Evolutionary conservation across 2,329 filamentous ascomycete species (phyloP).

Genomic region (Lachnellula willkommii): DNA sequence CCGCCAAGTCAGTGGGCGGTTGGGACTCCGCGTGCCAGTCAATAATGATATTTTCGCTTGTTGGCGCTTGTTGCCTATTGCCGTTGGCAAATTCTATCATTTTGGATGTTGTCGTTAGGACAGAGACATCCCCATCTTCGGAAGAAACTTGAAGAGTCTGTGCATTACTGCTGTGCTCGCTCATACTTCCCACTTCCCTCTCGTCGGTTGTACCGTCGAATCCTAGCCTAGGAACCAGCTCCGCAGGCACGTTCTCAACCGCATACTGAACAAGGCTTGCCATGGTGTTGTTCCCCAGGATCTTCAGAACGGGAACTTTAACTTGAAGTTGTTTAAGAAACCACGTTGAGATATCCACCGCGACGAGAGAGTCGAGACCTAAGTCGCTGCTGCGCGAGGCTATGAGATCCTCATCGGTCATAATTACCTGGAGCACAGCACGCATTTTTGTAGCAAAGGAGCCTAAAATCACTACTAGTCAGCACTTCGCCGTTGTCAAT

Average conservation of each 20-base stretch:
- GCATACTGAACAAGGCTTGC: background rate
- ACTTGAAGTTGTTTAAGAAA: constrained; percentile 39
- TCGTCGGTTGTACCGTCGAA: background rate
- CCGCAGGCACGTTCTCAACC: background rate
- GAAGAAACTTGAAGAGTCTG: too few relatives aligned
- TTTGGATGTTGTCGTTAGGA: too few relatives aligned
- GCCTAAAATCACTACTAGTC: background rate
- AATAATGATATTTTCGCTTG: too few relatives aligned
- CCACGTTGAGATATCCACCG: constrained; percentile 35
- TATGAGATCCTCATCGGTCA: background rate
- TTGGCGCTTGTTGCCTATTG: too few relatives aligned
- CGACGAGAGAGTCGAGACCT: constrained; percentile 26
- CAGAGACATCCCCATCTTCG: too few relatives aligned
- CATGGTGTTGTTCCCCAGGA: constrained; percentile 34
- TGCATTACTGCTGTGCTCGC: too few relatives aligned
- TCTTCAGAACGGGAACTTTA: constrained; percentile 42
- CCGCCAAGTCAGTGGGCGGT: too few relatives aligned
- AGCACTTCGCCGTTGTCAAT: background rate
- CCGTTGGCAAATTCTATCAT: too few relatives aligned
- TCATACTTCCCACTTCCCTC: too few relatives aligned
- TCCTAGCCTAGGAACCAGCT: background rate
- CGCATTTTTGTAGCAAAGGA: background rate
- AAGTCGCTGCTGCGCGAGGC: constrained; percentile 22
- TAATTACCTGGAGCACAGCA: background rate
- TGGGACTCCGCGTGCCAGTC: too few relatives aligned